Conservation (phyloP, 1,139 yeast species). For the Oligophagozyma castellii region DNA sequence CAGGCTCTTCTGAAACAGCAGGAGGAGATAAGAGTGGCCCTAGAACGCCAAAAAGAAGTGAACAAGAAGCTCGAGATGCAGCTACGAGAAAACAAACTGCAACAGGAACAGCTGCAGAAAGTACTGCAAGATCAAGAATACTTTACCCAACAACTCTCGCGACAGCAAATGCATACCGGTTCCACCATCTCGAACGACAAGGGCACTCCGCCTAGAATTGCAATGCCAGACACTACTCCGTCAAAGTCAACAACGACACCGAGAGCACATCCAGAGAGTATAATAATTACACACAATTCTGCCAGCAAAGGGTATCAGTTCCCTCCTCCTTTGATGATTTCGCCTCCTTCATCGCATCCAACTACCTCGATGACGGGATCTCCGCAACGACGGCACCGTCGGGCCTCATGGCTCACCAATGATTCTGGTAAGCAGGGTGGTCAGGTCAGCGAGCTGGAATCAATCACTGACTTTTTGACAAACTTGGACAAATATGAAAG, state of each 20-base stretch:
- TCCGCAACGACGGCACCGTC: conserved; percentile 3
- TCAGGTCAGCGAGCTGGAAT: no score
- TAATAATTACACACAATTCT: conserved; percentile 19
- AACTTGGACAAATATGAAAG: no score
- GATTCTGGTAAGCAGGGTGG: background rate
- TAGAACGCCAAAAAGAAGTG: conserved; percentile 21
- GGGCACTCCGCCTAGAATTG: background rate
- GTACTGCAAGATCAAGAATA: conserved; percentile 15
- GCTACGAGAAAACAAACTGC: conserved; percentile 15
- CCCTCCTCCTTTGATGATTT: conserved; percentile 17
- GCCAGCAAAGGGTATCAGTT: conserved; percentile 21
- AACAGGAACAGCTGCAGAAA: conserved; percentile 17
- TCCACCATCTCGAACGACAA: no score
- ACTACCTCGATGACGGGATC: background rate
- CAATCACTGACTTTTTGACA: no score
- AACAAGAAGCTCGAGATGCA: conserved; percentile 20
- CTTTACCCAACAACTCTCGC: conserved; percentile 5
- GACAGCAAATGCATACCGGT: no score
- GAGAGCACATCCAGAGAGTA: conserved; percentile 4
- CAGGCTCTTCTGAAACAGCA: conserved; percentile 19
- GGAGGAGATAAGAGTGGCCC: conserved; percentile 17
- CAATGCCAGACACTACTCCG: background rate
- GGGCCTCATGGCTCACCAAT: background rate
- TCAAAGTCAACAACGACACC: conserved; percentile 1
- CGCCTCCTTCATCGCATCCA: background rate